Evolutionary conservation across 371 early-diverging fungal species (phyloP), one percentile per base, ranked within the genome.

Genomic region (Mortierella sp.): DNA sequence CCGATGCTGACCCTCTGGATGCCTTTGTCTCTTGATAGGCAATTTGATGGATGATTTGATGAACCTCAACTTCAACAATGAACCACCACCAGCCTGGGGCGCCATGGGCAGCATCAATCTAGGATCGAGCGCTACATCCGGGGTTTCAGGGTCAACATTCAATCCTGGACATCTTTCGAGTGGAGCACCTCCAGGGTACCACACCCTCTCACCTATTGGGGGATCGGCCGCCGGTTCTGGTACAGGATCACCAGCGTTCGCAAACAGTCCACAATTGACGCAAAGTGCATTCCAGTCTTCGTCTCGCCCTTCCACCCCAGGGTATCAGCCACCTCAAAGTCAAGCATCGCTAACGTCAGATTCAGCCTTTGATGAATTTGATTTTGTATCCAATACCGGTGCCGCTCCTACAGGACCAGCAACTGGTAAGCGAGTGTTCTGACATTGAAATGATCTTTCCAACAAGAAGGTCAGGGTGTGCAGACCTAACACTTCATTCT

Each of bases 21-120:
- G 23, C 31, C 10, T 24, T 6, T 23, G 12, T 24, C 23, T 47
- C n/a, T 46, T 14, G 2, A 18, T 59, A 45, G 76, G 76, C 14
- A 76, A 70, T 45, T 45, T 76, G 52, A 69, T 76, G 76, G 76
- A 76, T 45, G 76, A 76, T 45, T 28, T 76, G 41, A 69, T 76
- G 76, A 76, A 54, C 28, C 70, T 76, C 53, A 76, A 48, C 53
- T 76, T 76, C 38, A 76, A 76, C 23, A 70, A 76, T 19, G 66
- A 62, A 24, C 76, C 76, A 54, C 67, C 76, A 43, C 76, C 76
- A 41, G 76, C 70, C 4, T 76, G 76, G 76, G 76, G 62, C 7
- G 70, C 70, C 38, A 62, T 62, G 49, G 76, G 76, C 50, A 76
- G 76, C 52, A 76, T 76, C 52, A 66, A 48, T 34, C 66, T 76